phyloP scores from a whole-genome alignment of 352 stramenopile genomes.

The Phytophthora europaea region DNA sequence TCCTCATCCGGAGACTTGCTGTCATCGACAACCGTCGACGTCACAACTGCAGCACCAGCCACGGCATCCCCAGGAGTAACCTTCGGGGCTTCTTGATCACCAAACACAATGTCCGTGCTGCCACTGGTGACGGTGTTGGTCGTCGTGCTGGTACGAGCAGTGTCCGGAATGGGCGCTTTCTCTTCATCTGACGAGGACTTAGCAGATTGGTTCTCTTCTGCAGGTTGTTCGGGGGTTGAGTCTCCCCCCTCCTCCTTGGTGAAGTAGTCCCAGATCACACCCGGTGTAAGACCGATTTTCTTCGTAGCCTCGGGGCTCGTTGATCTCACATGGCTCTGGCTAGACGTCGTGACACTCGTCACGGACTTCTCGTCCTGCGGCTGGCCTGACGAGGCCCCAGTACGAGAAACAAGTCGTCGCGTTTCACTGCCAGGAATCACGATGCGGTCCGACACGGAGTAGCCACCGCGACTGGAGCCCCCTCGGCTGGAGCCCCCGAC shows the following conservation, averaged over 20 bases:
- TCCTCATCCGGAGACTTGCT: constrained; percentile 1
- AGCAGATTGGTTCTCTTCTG: background rate
- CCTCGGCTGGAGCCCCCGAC: constrained; percentile 17
- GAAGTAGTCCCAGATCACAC: constrained; percentile 25
- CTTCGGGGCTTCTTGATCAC: background rate
- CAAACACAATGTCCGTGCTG: background rate
- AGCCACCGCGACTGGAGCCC: background rate
- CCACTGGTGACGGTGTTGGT: background rate
- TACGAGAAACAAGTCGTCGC: constrained; percentile 19
- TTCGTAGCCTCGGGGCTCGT: constrained; percentile 2
- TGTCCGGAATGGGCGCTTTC: constrained; percentile 3
- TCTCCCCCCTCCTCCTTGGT: constrained; percentile 1
- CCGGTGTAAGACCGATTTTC: constrained; percentile 9
- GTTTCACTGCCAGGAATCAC: constrained; percentile 17
- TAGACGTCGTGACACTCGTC: background rate
- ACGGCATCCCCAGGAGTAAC: background rate
- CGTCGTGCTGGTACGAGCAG: background rate
- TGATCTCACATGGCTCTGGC: constrained; percentile 3
- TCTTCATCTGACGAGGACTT: background rate
- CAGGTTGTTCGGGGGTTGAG: background rate
- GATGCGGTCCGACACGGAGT: constrained; percentile 15
- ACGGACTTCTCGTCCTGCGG: constrained; percentile 9
- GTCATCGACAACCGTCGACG: background rate
- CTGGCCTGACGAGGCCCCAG: constrained; percentile 6
- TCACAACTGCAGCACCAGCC: constrained; percentile 7